These are phyloP conservation scores for Chytridium lagenaria DNA, from an alignment of 371 early-diverging fungal species.

Conservation along the genomic window DNA sequence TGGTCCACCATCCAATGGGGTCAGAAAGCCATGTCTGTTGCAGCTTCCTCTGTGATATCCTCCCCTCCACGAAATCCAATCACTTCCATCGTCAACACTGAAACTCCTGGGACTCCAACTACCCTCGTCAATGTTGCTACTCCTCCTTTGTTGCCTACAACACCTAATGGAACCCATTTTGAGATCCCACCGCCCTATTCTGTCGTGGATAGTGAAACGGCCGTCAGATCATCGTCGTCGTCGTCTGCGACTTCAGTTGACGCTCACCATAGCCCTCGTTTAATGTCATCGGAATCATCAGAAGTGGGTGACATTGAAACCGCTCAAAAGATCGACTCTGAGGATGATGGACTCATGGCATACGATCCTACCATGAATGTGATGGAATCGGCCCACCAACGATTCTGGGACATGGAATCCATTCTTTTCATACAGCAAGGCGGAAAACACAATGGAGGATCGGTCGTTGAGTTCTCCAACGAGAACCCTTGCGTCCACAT, in stretches of 20 bases:
- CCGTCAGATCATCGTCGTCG: background rate
- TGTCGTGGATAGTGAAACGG: background rate
- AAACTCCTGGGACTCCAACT: background rate
- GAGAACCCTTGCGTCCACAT: background rate
- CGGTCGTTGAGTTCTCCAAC: background rate
- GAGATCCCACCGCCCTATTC: slow-evolving; percentile 4
- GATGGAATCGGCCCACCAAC: background rate
- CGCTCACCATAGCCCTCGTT: slow-evolving; percentile 4
- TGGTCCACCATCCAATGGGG: background rate
- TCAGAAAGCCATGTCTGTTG: background rate
- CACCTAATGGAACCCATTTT: slow-evolving; percentile 5
- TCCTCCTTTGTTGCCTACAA: background rate
- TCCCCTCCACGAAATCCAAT: background rate
- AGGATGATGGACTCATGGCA: background rate
- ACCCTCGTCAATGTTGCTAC: background rate
- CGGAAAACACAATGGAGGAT: background rate
- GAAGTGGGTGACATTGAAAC: background rate
- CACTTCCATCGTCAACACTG: background rate
- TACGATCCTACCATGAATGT: background rate
- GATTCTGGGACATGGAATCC: background rate
- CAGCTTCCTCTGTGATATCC: background rate
- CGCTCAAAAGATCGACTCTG: background rate
- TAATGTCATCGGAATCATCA: background rate
- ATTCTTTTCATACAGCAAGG: background rate
- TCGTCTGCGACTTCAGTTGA: background rate